Conservation (phyloP, 345 rosid genomes). For the Linum usitatissimum region DNA sequence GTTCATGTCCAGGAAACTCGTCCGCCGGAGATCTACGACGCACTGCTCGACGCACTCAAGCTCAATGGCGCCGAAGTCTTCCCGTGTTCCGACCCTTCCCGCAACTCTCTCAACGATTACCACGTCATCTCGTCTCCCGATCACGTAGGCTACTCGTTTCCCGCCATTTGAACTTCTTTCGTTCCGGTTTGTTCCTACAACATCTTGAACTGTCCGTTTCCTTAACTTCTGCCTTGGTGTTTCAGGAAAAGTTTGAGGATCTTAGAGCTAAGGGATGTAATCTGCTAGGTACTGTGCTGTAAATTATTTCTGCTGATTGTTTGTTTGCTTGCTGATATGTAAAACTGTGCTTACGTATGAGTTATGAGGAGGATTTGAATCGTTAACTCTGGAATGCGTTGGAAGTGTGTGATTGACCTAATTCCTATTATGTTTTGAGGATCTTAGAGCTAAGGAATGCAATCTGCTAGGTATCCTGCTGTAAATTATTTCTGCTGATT, state of each 20-base stretch:
- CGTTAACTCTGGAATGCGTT: background rate
- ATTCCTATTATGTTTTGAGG: too few relatives aligned
- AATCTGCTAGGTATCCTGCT: too few relatives aligned
- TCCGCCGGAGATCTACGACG: conserved; percentile 75
- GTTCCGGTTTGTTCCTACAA: background rate
- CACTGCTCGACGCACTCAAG: conserved; percentile 30
- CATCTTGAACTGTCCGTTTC: background rate
- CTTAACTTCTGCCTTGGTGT: background rate
- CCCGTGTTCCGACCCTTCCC: conserved; percentile 89
- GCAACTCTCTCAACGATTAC: conserved; percentile 55
- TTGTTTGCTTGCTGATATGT: background rate
- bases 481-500: too few relatives aligned
- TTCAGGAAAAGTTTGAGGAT: conserved; percentile 83
- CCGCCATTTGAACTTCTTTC: conserved; percentile 11
- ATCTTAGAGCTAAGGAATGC: too few relatives aligned
- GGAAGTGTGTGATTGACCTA: too few relatives aligned
- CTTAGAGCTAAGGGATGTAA: conserved; percentile 75
- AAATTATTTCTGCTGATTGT: background rate
- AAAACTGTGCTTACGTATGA: background rate
- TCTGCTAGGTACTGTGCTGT: conserved; percentile 47
- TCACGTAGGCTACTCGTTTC: conserved; percentile 30
- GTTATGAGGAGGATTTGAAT: background rate
- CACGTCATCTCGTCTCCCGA: conserved; percentile 76
- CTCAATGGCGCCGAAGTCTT: conserved; percentile 73
- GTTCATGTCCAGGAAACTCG: conserved; percentile 77